phyloP scores from a whole-genome alignment of 345 rosid genomes.

The Salix suchowensis region DNA sequence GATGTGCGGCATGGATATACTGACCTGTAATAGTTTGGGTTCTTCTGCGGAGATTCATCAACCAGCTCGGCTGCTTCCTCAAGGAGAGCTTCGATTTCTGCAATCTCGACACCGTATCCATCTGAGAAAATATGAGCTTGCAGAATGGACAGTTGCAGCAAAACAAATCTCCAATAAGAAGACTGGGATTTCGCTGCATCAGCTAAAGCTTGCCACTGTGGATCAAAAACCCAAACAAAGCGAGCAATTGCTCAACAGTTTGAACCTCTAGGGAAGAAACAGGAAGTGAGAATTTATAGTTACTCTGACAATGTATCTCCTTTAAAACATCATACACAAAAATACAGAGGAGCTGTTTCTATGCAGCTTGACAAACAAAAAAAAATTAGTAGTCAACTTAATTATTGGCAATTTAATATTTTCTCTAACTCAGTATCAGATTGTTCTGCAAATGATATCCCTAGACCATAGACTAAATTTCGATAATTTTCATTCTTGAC shows the following conservation, averaged over 20 bases:
- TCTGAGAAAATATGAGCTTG: conserved; percentile 60
- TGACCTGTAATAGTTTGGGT: conserved; percentile 84
- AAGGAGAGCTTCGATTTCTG: conserved; percentile 73
- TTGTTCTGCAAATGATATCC: neutral
- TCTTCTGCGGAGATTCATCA: conserved; percentile 63
- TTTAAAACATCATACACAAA: neutral
- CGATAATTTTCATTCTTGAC: neutral
- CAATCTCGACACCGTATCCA: conserved; percentile 47
- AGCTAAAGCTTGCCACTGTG: conserved; percentile 88
- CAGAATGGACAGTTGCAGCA: conserved; percentile 64
- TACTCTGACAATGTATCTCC: neutral
- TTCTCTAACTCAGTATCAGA: neutral
- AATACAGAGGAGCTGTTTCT: neutral
- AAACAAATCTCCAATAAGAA: conserved; percentile 91
- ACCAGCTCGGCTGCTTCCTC: conserved; percentile 99
- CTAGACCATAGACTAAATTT: neutral
- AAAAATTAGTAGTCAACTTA: neutral
- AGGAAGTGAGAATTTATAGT: neutral
- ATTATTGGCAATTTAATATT: neutral
- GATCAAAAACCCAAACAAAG: conserved; percentile 18
- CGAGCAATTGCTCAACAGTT: neutral
- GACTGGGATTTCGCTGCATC: conserved; percentile 62
- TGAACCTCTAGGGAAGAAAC: conserved; percentile 2
- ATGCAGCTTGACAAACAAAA: neutral
- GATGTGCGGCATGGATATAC: neutral